These are phyloP conservation scores for Exophiala phaeomuriformis DNA, from an alignment of 2,329 filamentous ascomycete species.

Conservation along the genomic window DNA sequence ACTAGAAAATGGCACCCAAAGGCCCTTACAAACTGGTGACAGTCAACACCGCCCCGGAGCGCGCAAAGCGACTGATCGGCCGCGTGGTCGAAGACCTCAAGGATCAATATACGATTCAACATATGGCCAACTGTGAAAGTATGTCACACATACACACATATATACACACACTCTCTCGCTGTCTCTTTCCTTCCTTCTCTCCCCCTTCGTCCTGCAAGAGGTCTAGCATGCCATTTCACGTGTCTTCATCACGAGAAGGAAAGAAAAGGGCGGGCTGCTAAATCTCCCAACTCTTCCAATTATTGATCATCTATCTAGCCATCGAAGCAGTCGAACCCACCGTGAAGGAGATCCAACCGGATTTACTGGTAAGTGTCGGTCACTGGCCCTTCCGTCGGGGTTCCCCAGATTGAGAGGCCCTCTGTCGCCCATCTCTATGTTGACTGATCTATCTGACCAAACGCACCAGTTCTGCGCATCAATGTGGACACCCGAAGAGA, in stretches of 20 bases:
- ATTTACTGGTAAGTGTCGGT: conserved; percentile 45
- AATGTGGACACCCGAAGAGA: conserved; percentile 47
- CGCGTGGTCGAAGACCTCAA: conserved; percentile 55
- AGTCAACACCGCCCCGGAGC: conserved; percentile 60
- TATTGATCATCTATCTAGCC: conserved; percentile 29
- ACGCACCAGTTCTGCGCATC: conserved; percentile 53
- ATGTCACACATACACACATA: conserved; percentile 25
- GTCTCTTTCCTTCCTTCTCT: background rate
- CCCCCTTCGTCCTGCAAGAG: too few relatives aligned
- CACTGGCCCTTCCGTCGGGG: too few relatives aligned
- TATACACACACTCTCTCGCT: background rate
- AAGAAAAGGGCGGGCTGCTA: background rate
- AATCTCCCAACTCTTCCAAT: background rate
- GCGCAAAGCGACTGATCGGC: conserved; percentile 56
- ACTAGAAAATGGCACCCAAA: conserved; percentile 32
- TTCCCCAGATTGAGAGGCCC: too few relatives aligned
- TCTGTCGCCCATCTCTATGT: too few relatives aligned
- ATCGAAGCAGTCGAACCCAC: conserved; percentile 51
- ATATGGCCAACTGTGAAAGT: conserved; percentile 58
- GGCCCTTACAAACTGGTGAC: conserved; percentile 59
- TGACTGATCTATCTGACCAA: background rate
- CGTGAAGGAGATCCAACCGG: conserved; percentile 47
- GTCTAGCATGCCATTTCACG: background rate
- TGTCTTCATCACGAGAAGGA: background rate
- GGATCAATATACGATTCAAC: conserved; percentile 56